A percentile compares a stretch with the other conserved stretches of the same genome.
Evolutionary conservation across 2,329 filamentous ascomycete genomes (phyloP).

Genomic region (Pezicula radicicola): DNA sequence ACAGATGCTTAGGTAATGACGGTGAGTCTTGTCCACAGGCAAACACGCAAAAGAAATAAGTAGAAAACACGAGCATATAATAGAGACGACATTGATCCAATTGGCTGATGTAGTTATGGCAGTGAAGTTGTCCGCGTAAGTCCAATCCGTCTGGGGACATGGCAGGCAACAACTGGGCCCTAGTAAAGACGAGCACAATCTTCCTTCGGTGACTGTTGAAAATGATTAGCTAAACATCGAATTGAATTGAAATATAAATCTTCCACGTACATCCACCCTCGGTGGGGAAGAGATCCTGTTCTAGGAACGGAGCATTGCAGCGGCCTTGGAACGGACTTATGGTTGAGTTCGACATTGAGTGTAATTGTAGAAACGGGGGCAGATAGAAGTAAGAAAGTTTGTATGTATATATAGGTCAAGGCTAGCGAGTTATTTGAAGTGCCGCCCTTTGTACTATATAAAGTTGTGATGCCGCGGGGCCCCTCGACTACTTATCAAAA

Average conservation of each 20-base stretch:
- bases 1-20: slow-evolving; percentile 91
- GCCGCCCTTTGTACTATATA: no score
- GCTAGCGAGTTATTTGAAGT: neutral
- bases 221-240: slow-evolving; percentile 13
- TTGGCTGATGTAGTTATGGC: slow-evolving; percentile 65
- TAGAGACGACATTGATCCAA: slow-evolving; percentile 76
- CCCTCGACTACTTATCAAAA: no score
- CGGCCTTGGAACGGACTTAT: slow-evolving; percentile 32
- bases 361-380: neutral
- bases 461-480: no score
- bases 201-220: slow-evolving; percentile 44
- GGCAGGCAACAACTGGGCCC: slow-evolving; percentile 77
- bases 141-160: slow-evolving; percentile 82
- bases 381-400: neutral
- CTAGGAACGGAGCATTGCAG: slow-evolving; percentile 70
- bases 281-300: slow-evolving; percentile 55
- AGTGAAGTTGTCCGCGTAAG: slow-evolving; percentile 58
- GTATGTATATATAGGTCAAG: neutral
- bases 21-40: slow-evolving; percentile 83
- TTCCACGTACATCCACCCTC: slow-evolving; percentile 62
- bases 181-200: slow-evolving; percentile 53
- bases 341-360: slow-evolving; percentile 12
- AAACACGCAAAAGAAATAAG: slow-evolving; percentile 76
- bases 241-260: neutral
- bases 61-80: slow-evolving; percentile 71